These are phyloP conservation scores for Sugiyamaella valdiviana DNA, from an alignment of 805 yeast species.

Conservation along the genomic window DNA sequence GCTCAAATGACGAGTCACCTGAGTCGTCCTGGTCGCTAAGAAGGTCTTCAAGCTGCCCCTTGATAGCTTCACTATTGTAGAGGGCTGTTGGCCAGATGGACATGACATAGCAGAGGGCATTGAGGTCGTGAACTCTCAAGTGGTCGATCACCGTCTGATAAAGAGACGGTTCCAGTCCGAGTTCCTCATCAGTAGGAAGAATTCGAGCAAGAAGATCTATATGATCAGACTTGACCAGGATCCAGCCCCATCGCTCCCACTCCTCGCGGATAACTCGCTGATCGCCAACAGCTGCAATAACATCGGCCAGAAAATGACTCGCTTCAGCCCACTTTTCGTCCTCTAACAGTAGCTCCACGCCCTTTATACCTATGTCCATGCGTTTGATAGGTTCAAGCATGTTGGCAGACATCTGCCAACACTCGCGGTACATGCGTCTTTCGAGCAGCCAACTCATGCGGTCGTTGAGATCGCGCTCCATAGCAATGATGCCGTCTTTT, in stretches of 20 bases:
- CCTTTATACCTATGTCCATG: conserved; percentile 53
- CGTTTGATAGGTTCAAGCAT: conserved; percentile 47
- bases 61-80: conserved; percentile 43
- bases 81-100: conserved; percentile 52
- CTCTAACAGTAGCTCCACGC: conserved; percentile 34
- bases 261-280: conserved; percentile 26
- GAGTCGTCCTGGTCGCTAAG: conserved; percentile 29
- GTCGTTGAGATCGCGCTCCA: conserved; percentile 64
- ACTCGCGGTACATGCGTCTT: conserved; percentile 49
- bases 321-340: conserved; percentile 52
- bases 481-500: conserved; percentile 70
- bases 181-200: conserved; percentile 47
- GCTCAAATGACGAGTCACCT: neutral
- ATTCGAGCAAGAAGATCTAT: conserved; percentile 42
- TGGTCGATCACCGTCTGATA: conserved; percentile 46
- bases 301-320: conserved; percentile 41
- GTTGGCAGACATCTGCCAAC: conserved; percentile 71
- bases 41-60: conserved; percentile 42
- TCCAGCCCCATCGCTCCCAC: conserved; percentile 63
- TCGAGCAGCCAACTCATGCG: conserved; percentile 66
- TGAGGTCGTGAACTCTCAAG: conserved; percentile 38
- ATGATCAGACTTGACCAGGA: conserved; percentile 45
- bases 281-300: conserved; percentile 31
- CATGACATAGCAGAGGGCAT: conserved; percentile 40
- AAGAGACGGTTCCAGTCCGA: conserved; percentile 32